Conservation (phyloP, 78 protist species). For the Tieghemostelium lacteum region DNA sequence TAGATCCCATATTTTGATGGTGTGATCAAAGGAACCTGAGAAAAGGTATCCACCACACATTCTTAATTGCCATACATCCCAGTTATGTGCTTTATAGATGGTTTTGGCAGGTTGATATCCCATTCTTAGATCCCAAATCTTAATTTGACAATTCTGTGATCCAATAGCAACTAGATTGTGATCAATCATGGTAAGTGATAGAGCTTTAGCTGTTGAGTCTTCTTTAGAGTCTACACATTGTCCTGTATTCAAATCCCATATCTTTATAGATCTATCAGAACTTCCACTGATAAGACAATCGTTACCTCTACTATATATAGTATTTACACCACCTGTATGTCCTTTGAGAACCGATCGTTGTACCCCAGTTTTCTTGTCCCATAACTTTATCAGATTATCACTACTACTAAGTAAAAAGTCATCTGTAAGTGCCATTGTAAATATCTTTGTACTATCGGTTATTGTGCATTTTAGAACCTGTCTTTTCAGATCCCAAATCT, state of each 20-base stretch:
- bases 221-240: background rate
- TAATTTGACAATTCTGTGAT: slow-evolving; percentile 49
- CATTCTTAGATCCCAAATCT: slow-evolving; percentile 31
- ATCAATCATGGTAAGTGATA: slow-evolving; percentile 36
- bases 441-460: slow-evolving; percentile 18
- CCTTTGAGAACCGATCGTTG: background rate
- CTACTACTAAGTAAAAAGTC: slow-evolving; percentile 21
- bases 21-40: slow-evolving; percentile 79
- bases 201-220: slow-evolving; percentile 3
- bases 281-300: slow-evolving; percentile 44
- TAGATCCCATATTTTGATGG: slow-evolving; percentile 68
- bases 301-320: background rate
- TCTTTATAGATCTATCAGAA: slow-evolving; percentile 14
- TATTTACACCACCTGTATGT: slow-evolving; percentile 39
- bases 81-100: slow-evolving; percentile 42
- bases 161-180: slow-evolving; percentile 32
- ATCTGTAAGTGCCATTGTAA: slow-evolving; percentile 38
- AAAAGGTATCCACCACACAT: slow-evolving; percentile 69
- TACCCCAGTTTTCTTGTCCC: slow-evolving; percentile 3
- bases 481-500: slow-evolving; percentile 34
- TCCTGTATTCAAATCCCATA: slow-evolving; percentile 58
- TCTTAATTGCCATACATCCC: slow-evolving; percentile 81
- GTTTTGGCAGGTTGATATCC: background rate
- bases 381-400: slow-evolving; percentile 48
- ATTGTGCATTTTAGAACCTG: background rate